Evolutionary conservation across 2,329 filamentous ascomycete genomes (phyloP).

Genomic region (Fusarium algeriense): DNA sequence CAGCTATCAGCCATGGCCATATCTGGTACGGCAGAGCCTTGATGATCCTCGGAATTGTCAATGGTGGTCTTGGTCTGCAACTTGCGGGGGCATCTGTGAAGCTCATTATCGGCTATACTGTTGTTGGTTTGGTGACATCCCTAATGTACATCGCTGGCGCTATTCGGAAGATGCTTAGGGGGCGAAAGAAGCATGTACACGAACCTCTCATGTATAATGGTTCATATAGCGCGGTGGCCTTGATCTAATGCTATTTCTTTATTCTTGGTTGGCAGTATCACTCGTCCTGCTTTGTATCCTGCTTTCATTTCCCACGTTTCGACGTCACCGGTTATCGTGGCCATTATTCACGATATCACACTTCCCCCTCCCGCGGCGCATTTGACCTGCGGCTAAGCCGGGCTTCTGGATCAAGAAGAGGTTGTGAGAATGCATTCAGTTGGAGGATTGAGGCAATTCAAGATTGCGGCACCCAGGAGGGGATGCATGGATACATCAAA

Average conservation of each 20-base stretch:
- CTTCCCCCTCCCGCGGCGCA: not conserved
- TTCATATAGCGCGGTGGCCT: not conserved
- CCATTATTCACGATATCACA: not conserved
- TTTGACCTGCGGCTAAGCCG: not conserved
- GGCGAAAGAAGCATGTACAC: not conserved
- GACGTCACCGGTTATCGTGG: not conserved
- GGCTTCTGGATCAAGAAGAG: too few species aligned
- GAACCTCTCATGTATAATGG: not conserved
- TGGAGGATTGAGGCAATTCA: not conserved
- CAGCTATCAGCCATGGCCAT: constrained; percentile 65
- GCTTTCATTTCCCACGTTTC: not conserved
- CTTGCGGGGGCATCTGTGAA: constrained; percentile 54
- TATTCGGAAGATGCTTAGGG: not conserved
- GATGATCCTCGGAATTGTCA: constrained; percentile 69
- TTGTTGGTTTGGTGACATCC: not conserved
- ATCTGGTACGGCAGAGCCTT: constrained; percentile 71
- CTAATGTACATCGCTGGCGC: not conserved
- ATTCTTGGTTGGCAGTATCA: too few species aligned
- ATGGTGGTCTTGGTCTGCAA: constrained; percentile 70
- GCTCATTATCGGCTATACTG: not conserved
- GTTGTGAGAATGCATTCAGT: too few species aligned
- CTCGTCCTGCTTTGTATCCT: too few species aligned
- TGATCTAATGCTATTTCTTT: not conserved
- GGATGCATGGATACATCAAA: too few species aligned
- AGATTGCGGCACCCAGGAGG: too few species aligned